Percentiles rank a stretch among this genome's conserved stretches.
Evolutionary conservation across 495 filamentous ascomycete species (phyloP).

Genomic region (Aspergillus coremiiformis): DNA sequence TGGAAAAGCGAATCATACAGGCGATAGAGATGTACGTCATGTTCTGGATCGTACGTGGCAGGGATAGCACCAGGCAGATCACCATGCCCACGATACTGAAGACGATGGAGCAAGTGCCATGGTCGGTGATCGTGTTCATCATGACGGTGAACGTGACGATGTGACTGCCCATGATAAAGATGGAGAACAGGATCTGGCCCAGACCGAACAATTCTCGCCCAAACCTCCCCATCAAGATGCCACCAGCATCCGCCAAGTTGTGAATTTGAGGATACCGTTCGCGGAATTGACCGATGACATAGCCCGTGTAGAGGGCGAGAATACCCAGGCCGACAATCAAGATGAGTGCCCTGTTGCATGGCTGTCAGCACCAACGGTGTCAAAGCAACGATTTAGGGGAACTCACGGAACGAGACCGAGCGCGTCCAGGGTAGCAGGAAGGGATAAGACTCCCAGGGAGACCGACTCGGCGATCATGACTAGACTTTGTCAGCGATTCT

Average conservation of each 20-base stretch:
- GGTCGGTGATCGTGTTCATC: slow-evolving; percentile 57
- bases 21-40: slow-evolving; percentile 57
- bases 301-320: slow-evolving; percentile 68
- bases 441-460: slow-evolving; percentile 57
- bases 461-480: slow-evolving; percentile 66
- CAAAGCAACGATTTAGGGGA: background rate
- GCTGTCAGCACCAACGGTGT: background rate
- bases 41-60: slow-evolving; percentile 61
- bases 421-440: slow-evolving; percentile 53
- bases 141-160: slow-evolving; percentile 65
- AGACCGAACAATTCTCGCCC: slow-evolving; percentile 60
- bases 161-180: slow-evolving; percentile 74
- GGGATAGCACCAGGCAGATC: slow-evolving; percentile 53
- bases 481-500: slow-evolving; percentile 2
- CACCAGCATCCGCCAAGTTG: slow-evolving; percentile 60
- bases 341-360: slow-evolving; percentile 37
- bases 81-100: slow-evolving; percentile 59
- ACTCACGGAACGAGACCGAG: slow-evolving; percentile 51
- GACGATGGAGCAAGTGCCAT: slow-evolving; percentile 61
- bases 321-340: slow-evolving; percentile 61
- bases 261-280: slow-evolving; percentile 56
- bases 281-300: slow-evolving; percentile 64
- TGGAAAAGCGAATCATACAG: slow-evolving; percentile 53
- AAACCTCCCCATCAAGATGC: slow-evolving; percentile 52
- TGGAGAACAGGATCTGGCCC: slow-evolving; percentile 61